Conservation (phyloP, 306 rosid genomes). For the Macrotyloma uniflorum region DNA sequence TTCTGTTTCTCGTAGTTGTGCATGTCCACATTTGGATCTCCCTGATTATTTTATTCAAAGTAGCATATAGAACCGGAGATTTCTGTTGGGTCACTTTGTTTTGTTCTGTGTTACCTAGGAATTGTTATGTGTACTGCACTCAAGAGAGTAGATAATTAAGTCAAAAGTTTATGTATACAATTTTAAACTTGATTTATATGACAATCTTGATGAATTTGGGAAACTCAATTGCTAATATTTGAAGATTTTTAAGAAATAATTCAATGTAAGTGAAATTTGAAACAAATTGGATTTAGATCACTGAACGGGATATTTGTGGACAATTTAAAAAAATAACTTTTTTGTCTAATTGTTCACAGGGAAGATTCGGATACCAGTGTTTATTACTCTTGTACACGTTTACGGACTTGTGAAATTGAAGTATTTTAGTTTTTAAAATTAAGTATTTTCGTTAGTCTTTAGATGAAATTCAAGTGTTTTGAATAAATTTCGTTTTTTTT, state of each 20-base stretch:
- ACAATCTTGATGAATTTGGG: background rate
- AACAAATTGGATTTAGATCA: no score
- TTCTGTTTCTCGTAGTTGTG: slow-evolving; percentile 7
- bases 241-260: background rate
- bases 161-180: background rate
- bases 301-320: no score
- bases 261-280: background rate
- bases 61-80: background rate
- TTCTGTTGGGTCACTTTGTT: background rate
- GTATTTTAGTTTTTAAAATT: no score
- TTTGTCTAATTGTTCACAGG: no score
- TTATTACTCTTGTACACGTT: no score
- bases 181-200: background rate
- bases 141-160: background rate
- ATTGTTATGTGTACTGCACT: background rate
- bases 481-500: no score
- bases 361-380: no score
- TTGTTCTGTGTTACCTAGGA: background rate
- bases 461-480: no score
- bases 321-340: no score
- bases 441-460: no score
- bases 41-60: background rate
- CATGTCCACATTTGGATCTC: background rate
- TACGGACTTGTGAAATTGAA: no score
- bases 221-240: background rate